Percentiles rank a stretch among this genome's conserved stretches.
phyloP scores from a whole-genome alignment of 208 protist species.

The Trypanosoma lewisi region DNA sequence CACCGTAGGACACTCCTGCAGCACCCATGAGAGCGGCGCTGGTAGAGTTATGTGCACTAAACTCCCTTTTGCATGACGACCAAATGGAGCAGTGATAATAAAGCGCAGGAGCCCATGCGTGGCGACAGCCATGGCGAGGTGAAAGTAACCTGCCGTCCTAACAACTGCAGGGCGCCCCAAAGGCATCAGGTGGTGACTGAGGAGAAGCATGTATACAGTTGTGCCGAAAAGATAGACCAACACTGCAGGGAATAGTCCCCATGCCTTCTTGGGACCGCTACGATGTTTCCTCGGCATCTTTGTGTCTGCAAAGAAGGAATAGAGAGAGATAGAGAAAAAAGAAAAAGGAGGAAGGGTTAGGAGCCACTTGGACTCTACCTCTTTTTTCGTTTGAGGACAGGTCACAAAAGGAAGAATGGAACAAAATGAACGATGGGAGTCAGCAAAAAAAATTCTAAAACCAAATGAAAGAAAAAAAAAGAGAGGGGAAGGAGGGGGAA shows the following conservation, averaged over 20 bases:
- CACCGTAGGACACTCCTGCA: constrained; percentile 76
- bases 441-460: no score
- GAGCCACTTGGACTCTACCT: no score
- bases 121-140: neutral
- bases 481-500: no score
- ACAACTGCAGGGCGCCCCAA: neutral
- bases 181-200: constrained; percentile 10
- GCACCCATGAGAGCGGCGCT: constrained; percentile 44
- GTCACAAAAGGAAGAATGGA: no score
- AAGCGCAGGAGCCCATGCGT: constrained; percentile 9
- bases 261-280: neutral
- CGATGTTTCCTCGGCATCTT: no score
- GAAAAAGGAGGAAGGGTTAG: no score
- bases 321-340: no score
- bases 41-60: constrained; percentile 30
- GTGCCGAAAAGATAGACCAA: neutral
- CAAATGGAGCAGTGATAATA: constrained; percentile 22
- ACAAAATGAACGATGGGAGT: no score
- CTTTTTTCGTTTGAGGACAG: no score
- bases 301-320: no score
- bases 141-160: constrained; percentile 3
- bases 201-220: constrained; percentile 9
- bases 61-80: constrained; percentile 26
- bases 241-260: neutral
- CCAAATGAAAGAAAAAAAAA: no score